Evolutionary conservation across 306 rosid species (phyloP), one percentile per base, ranked within the genome.

Genomic region (Citrullus colocynthis): DNA sequence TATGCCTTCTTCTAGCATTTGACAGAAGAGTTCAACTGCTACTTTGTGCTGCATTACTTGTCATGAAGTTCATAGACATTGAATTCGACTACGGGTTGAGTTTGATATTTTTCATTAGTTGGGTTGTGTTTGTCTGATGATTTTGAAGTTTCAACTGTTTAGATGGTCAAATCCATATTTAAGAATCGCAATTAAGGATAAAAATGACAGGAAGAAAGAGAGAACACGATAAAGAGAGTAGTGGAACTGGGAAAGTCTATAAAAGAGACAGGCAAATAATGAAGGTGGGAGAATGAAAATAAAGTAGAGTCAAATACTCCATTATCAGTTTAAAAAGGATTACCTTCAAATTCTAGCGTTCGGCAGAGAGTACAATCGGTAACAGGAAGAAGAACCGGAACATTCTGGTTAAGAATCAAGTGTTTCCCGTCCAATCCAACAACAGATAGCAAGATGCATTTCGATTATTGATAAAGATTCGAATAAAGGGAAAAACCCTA

Each of bases 1-100:
- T 17, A 78, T 49, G 36, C 83, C 86, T 80, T 83, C 85, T 61
- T 21, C 67, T 36, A 86, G 78, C 85, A 86, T 81, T 56, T 83
- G 75, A 20, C 81, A 6, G 63, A 86, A 86, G 60, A 81, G 85
- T 39, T 78, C 75, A 75, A 81, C 42, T 70, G 86, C 88, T 36
- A 74, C 17, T 51, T 81, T 71, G 9, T 45, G 78, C 78, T 81
- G 86, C 83, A 13, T 71, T 17, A 74, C 24, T 24, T 21, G 36
- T 21, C 34, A 10, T 24, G 34, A 58, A 21, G 63, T 20, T 21
- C 32, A 9, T 20, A 58, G 63, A 8, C 63, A 20, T 58, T 9
- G 63, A 58, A n/a, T 20, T 58, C 34, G 15, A 58, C 11, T 24
- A 10, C 13, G 63, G 13, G 4, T 21, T 58, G 15, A 58, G 13